Conservation (phyloP, 306 rosid species). For the Canavalia ensiformis region DNA sequence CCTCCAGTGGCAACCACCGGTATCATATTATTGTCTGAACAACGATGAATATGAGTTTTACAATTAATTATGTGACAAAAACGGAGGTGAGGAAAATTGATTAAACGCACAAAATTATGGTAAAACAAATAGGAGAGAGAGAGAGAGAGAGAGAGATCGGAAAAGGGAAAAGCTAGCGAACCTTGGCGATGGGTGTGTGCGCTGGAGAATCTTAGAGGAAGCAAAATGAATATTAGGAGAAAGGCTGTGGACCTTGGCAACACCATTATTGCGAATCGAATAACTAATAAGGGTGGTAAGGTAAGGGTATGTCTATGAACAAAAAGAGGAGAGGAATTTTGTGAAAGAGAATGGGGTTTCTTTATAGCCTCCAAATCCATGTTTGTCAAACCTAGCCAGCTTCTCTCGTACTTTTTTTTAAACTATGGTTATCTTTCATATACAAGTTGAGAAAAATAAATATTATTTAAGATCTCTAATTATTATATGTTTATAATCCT, state of each 20-base stretch:
- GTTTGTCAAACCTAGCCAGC: constrained; percentile 51
- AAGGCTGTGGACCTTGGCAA: constrained; percentile 49
- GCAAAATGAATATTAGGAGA: constrained; percentile 47
- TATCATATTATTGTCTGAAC: constrained; percentile 36
- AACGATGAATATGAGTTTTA: not conserved
- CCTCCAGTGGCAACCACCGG: not conserved
- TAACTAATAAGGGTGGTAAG: constrained; percentile 11
- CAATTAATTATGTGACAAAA: not conserved
- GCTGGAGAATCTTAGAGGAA: constrained; percentile 47
- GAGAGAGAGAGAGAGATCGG: no score
- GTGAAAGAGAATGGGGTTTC: constrained; percentile 38
- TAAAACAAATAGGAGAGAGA: not conserved
- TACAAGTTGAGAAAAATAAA: no score
- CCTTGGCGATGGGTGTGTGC: constrained; percentile 51
- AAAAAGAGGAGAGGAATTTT: constrained; percentile 46
- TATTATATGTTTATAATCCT: no score
- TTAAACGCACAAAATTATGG: not conserved
- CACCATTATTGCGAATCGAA: constrained; percentile 50
- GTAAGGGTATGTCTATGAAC: constrained; percentile 38
- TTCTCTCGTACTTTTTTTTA: not conserved
- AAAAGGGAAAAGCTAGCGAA: constrained; percentile 20
- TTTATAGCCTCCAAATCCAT: constrained; percentile 46
- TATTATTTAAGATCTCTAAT: no score
- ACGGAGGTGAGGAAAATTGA: not conserved
- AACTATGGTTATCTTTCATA: no score